A percentile compares a stretch with the other conserved stretches of the same genome.
Evolutionary conservation across 768 basidiomycete genomes (phyloP).

Genomic region (Lactarius sanguifluus): DNA sequence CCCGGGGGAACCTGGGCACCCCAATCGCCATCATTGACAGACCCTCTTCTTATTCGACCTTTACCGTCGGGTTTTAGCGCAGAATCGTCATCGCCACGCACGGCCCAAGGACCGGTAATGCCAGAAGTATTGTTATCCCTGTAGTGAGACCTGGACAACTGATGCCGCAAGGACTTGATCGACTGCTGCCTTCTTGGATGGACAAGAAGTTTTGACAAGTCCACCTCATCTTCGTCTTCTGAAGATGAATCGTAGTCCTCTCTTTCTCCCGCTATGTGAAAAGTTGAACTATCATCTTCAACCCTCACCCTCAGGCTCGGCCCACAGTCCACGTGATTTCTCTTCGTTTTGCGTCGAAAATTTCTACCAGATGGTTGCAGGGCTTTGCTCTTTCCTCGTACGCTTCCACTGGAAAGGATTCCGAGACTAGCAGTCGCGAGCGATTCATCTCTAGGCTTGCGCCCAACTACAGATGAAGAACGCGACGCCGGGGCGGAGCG

Average conservation of each 20-base stretch:
- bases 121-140: neutral
- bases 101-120: constrained; percentile 5
- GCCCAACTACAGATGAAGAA: constrained; percentile 45
- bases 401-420: constrained; percentile 26
- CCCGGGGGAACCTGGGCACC: constrained; percentile 6
- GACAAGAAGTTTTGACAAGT: constrained; percentile 65
- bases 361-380: constrained; percentile 17
- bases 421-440: constrained; percentile 11
- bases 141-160: constrained; percentile 38
- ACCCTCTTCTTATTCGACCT: constrained; percentile 25
- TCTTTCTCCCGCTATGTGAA: constrained; percentile 32
- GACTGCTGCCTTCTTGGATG: constrained; percentile 73
- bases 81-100: neutral
- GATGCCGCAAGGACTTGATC: constrained; percentile 67
- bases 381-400: constrained; percentile 35
- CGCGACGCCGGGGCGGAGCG: constrained; percentile 70
- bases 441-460: constrained; percentile 18
- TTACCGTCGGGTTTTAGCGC: neutral
- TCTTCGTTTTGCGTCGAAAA: constrained; percentile 31
- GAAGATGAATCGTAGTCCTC: constrained; percentile 31
- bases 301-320: constrained; percentile 41
- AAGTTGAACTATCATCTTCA: constrained; percentile 58
- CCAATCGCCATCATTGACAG: constrained; percentile 29
- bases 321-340: constrained; percentile 34
- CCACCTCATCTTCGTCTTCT: constrained; percentile 55